These are phyloP conservation scores for Silene noctiflora DNA, from an alignment of 179 eudicot genomes.

Conservation along the genomic window DNA sequence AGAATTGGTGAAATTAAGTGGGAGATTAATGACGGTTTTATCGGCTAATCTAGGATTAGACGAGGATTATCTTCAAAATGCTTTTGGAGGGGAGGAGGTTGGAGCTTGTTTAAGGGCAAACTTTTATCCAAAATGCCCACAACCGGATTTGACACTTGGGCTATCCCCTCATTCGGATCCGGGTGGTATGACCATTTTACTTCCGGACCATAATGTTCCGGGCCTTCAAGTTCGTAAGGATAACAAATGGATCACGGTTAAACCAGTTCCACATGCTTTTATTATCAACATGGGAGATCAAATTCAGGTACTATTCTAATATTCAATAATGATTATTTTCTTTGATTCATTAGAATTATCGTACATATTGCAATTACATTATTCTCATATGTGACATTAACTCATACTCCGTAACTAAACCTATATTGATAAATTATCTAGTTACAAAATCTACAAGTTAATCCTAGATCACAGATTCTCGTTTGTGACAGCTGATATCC, in stretches of 20 bases:
- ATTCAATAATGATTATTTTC: too few relatives aligned
- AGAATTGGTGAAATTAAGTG: constrained; percentile 57
- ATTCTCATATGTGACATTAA: too few relatives aligned
- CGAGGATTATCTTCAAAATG: constrained; percentile 52
- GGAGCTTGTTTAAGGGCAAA: constrained; percentile 68
- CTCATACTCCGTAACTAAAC: too few relatives aligned
- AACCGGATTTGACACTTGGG: constrained; percentile 68
- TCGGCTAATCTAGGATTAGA: constrained; percentile 62
- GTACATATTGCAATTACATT: too few relatives aligned
- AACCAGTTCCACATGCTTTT: constrained; percentile 58
- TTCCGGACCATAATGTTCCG: constrained; percentile 54
- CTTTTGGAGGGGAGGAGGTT: constrained; percentile 72
- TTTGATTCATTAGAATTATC: too few relatives aligned
- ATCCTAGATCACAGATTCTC: too few relatives aligned
- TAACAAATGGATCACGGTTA: constrained; percentile 58
- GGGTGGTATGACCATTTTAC: constrained; percentile 63
- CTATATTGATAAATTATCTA: too few relatives aligned
- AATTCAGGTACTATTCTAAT: constrained; percentile 43
- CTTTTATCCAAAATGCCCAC: constrained; percentile 71
- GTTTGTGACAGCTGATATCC: too few relatives aligned
- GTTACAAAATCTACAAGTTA: too few relatives aligned
- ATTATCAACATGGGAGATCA: constrained; percentile 73
- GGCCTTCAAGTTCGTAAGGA: constrained; percentile 64
- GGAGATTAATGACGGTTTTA: constrained; percentile 49
- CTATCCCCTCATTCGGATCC: constrained; percentile 73